Evolutionary conservation across 768 basidiomycete genomes (phyloP).

Genomic region (Galerina sulciceps): DNA sequence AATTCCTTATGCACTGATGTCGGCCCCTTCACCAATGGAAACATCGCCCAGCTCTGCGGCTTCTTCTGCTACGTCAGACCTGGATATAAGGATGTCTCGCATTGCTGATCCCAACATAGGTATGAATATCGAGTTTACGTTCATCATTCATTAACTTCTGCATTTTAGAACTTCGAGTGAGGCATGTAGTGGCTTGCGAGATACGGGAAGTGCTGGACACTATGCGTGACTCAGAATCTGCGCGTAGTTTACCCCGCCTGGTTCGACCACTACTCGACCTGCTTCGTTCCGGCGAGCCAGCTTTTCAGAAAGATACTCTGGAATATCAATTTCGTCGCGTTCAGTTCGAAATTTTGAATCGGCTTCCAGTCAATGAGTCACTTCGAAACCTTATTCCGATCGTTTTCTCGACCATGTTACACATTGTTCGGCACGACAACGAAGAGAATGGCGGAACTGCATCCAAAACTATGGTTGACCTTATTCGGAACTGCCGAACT

Average conservation of each 20-base stretch:
- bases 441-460: constrained; percentile 93
- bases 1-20: constrained; percentile 27
- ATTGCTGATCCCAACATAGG: constrained; percentile 80
- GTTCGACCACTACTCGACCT: constrained; percentile 76
- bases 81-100: constrained; percentile 72
- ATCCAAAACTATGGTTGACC: constrained; percentile 91
- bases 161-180: constrained; percentile 66
- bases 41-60: constrained; percentile 25
- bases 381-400: constrained; percentile 67
- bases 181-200: constrained; percentile 73
- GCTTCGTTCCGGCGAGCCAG: constrained; percentile 68
- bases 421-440: constrained; percentile 86
- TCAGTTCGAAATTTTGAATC: constrained; percentile 87
- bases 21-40: constrained; percentile 38
- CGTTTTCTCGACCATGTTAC: constrained; percentile 82
- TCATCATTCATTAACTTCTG: not conserved
- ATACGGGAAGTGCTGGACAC: constrained; percentile 84
- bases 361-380: constrained; percentile 82
- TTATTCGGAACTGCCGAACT: constrained; percentile 76
- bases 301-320: constrained; percentile 65
- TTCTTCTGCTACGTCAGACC: constrained; percentile 51
- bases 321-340: constrained; percentile 87
- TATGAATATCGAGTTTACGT: constrained; percentile 28
- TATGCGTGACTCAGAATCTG: constrained; percentile 73
- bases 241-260: constrained; percentile 70